Evolutionary conservation across 352 stramenopile species (phyloP).

Genomic region (Phytophthora sp.): DNA sequence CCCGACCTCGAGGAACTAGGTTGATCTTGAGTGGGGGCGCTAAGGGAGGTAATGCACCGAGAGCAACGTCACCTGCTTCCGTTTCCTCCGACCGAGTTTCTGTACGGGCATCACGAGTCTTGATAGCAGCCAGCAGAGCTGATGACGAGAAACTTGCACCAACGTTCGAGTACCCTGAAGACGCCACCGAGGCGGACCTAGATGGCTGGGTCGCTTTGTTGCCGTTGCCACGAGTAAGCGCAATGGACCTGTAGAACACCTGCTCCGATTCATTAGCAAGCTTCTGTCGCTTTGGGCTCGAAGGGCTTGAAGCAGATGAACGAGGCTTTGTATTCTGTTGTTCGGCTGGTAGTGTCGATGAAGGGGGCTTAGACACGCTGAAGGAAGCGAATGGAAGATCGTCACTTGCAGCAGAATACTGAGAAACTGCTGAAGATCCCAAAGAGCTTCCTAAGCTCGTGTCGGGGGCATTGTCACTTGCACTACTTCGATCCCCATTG

Average conservation of each 20-base stretch:
- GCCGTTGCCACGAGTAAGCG: slow-evolving; percentile 3
- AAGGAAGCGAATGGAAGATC: slow-evolving; percentile 40
- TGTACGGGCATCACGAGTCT: slow-evolving; percentile 22
- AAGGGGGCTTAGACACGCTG: slow-evolving; percentile 11
- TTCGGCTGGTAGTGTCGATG: neutral
- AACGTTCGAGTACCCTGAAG: slow-evolving; percentile 3
- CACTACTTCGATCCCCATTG: neutral
- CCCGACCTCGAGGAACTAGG: slow-evolving; percentile 12
- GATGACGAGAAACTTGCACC: slow-evolving; percentile 22
- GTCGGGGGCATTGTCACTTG: neutral
- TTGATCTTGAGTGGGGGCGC: slow-evolving; percentile 32
- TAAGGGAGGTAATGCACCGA: slow-evolving; percentile 18
- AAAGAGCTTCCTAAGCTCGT: slow-evolving; percentile 18
- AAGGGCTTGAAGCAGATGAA: neutral
- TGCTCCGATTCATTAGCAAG: neutral
- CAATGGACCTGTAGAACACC: slow-evolving; percentile 11
- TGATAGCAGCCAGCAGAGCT: slow-evolving; percentile 31
- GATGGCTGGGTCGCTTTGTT: neutral
- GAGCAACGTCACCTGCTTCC: slow-evolving; percentile 31
- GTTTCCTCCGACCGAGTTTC: slow-evolving; percentile 36
- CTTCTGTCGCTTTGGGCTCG: neutral
- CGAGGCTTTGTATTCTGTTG: neutral
- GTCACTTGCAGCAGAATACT: slow-evolving; percentile 23
- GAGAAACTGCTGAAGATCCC: slow-evolving; percentile 18
- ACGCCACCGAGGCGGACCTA: neutral